Evolutionary conservation across 23 red algal genomes (phyloP).

Genomic region (Gracilariopsis chorda): DNA sequence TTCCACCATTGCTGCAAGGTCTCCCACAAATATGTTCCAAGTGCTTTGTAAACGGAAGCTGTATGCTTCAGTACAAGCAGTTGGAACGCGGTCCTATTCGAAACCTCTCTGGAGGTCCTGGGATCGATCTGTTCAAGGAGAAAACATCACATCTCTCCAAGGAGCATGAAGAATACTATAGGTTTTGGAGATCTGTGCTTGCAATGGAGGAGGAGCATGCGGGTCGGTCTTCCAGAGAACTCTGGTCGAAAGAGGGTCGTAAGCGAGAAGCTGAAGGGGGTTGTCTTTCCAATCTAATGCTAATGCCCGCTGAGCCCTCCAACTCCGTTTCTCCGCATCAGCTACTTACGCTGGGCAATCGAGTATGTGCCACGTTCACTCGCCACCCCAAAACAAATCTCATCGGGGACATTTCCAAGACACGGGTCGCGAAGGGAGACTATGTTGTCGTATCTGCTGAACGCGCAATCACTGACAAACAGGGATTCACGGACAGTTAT

Average conservation of each 20-base stretch:
- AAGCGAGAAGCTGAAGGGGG: conserved; percentile 53
- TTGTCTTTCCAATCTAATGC: conserved; percentile 21
- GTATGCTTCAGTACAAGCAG: conserved; percentile 34
- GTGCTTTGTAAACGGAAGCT: conserved; percentile 31
- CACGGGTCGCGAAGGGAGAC: conserved; percentile 33
- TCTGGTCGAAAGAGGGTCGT: conserved; percentile 50
- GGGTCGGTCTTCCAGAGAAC: background rate
- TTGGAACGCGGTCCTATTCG: background rate
- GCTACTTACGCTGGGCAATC: background rate
- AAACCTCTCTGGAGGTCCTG: conserved; percentile 5
- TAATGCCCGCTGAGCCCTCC: background rate
- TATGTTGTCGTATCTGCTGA: conserved; percentile 74
- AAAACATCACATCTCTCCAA: conserved; percentile 13
- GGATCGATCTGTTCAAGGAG: conserved; percentile 14
- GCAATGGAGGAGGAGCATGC: conserved; percentile 47
- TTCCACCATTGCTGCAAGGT: conserved; percentile 21
- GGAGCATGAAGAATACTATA: conserved; percentile 34
- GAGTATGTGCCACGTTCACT: background rate
- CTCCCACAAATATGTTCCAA: conserved; percentile 11
- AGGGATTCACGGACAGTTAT: background rate
- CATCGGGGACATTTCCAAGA: background rate
- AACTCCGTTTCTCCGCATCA: background rate
- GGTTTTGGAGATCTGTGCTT: conserved; percentile 35
- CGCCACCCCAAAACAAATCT: background rate
- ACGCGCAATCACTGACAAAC: background rate